phyloP scores from a whole-genome alignment of 768 basidiomycete genomes.

The Rhizopogon roseolus region DNA sequence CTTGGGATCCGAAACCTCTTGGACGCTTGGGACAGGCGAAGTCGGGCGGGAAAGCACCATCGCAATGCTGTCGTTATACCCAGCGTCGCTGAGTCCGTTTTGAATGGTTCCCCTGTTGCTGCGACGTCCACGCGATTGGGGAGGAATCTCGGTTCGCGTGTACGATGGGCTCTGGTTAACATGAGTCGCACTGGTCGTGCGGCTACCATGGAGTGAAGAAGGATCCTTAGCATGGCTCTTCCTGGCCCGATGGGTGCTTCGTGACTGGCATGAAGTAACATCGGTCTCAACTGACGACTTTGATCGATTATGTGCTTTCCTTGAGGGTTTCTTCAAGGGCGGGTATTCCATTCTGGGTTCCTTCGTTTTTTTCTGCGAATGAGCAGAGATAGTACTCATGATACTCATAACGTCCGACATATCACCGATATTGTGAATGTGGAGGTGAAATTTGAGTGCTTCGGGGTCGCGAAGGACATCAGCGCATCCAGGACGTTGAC shows the following conservation, averaged over 20 bases:
- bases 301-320: constrained; percentile 13
- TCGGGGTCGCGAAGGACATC: constrained; percentile 37
- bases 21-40: constrained; percentile 7
- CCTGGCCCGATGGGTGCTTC: too few relatives aligned
- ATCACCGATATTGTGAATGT: constrained; percentile 52
- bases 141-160: background rate
- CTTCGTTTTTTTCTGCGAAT: background rate
- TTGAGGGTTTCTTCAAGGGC: background rate
- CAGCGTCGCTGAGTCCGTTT: background rate
- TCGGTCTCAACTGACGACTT: constrained; percentile 5
- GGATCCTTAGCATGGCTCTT: background rate
- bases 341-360: background rate
- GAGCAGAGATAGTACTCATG: background rate
- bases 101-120: constrained; percentile 8
- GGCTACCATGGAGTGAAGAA: background rate
- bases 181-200: background rate
- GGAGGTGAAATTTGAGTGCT: constrained; percentile 47
- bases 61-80: constrained; percentile 10
- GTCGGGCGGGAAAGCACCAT: constrained; percentile 22
- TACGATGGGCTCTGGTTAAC: background rate
- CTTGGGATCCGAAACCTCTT: constrained; percentile 3
- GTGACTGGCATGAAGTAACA: background rate
- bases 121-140: constrained; percentile 14
- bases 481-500: constrained; percentile 41
- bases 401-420: background rate